A percentile compares a stretch with the other conserved stretches of the same genome.
These are phyloP conservation scores for Picochlorum sp. DNA, from an alignment of 139 green algal species.

Conservation along the genomic window DNA sequence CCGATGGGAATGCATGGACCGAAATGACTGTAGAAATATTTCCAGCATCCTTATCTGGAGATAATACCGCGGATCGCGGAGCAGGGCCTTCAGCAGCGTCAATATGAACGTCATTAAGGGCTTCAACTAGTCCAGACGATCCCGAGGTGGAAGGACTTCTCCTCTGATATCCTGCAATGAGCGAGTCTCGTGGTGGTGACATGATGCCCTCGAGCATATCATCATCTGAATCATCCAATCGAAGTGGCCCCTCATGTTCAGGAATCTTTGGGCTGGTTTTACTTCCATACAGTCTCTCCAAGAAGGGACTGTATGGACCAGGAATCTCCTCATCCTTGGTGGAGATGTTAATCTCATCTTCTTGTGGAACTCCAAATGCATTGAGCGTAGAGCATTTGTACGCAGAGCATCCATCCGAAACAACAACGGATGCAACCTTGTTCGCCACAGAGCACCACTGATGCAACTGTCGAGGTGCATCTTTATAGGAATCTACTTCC, in stretches of 20 bases:
- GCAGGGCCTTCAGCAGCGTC: neutral
- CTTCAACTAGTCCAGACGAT: slow-evolving; percentile 1
- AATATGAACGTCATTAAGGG: neutral
- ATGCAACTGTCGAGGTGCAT: no score
- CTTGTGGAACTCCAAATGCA: no score
- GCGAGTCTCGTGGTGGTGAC: neutral
- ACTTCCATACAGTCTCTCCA: no score
- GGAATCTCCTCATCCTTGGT: neutral
- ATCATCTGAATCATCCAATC: neutral
- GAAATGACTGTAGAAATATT: slow-evolving; percentile 1
- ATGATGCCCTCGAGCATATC: neutral
- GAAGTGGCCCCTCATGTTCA: neutral
- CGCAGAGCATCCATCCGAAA: no score
- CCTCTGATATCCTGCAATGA: slow-evolving; percentile 1
- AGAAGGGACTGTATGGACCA: neutral
- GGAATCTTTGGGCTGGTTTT: neutral
- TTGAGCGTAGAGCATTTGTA: no score
- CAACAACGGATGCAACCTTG: no score
- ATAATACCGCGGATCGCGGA: no score
- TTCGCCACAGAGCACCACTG: no score
- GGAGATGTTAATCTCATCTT: neutral
- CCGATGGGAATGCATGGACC: neutral
- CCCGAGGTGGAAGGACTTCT: neutral
- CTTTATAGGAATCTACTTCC: neutral
- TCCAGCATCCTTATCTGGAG: neutral